Evolutionary conservation across 208 protist genomes (phyloP).

Genomic region (Trypanosoma theileri): DNA sequence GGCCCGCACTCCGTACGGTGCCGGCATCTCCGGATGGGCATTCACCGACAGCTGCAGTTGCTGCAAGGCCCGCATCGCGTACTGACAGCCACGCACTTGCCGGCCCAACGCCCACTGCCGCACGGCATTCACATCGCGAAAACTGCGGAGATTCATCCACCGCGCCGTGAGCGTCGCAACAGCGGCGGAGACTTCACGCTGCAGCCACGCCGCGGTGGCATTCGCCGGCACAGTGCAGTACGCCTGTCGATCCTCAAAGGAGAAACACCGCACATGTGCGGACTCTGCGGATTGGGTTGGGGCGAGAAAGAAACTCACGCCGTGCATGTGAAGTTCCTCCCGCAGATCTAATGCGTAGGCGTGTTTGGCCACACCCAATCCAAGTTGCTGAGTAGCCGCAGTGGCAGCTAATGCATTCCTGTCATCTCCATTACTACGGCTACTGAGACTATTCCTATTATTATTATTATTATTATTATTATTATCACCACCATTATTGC

Average conservation of each 20-base stretch:
- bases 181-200: constrained; percentile 38
- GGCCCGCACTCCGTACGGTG: constrained; percentile 33
- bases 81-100: constrained; percentile 44
- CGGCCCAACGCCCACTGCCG: constrained; percentile 39
- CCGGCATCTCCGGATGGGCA: constrained; percentile 56
- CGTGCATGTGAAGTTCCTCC: constrained; percentile 51
- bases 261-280: constrained; percentile 36
- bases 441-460: no score
- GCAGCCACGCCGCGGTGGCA: constrained; percentile 15
- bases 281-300: constrained; percentile 17
- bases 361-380: constrained; percentile 54
- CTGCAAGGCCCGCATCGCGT: constrained; percentile 51
- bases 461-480: neutral
- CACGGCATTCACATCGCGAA: constrained; percentile 36
- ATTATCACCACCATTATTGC: neutral
- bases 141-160: constrained; percentile 40
- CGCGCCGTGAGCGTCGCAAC: constrained; percentile 50
- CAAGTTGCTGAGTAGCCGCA: constrained; percentile 55
- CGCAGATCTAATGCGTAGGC: constrained; percentile 45
- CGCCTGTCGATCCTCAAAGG: constrained; percentile 39
- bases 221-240: constrained; percentile 48
- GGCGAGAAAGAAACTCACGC: constrained; percentile 55
- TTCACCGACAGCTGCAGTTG: constrained; percentile 39
- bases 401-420: neutral
- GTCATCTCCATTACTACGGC: neutral